Percentiles rank a stretch among this genome's conserved stretches.
Evolutionary conservation across 768 basidiomycete species (phyloP).

Genomic region (Mycena filopes): DNA sequence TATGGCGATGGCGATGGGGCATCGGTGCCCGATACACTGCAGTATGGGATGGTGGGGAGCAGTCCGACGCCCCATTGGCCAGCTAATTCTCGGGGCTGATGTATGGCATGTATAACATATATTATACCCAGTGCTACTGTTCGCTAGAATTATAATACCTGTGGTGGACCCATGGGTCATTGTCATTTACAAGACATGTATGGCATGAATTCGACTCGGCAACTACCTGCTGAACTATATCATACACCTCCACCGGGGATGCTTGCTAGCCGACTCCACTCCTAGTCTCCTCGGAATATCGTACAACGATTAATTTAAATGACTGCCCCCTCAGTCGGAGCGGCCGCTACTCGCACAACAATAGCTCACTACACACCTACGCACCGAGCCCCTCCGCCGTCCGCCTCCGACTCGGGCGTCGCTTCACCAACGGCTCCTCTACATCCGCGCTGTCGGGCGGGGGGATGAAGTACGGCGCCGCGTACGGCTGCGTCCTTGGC

Average conservation of each 20-base stretch:
- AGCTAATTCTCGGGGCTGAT: conserved; percentile 16
- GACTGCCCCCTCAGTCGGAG: too few relatives aligned
- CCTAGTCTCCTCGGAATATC: too few relatives aligned
- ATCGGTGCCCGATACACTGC: conserved; percentile 45
- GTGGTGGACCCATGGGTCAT: not conserved
- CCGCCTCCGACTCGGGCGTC: conserved; percentile 21
- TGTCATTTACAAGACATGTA: too few relatives aligned
- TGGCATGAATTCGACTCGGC: too few relatives aligned
- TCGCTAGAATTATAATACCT: not conserved
- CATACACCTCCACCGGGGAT: too few relatives aligned
- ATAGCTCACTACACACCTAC: not conserved
- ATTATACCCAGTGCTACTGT: not conserved
- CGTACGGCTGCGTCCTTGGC: conserved; percentile 33
- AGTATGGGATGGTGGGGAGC: conserved; percentile 27
- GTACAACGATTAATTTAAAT: too few relatives aligned
- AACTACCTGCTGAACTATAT: too few relatives aligned
- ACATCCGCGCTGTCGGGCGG: conserved; percentile 28
- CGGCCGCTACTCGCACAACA: not conserved
- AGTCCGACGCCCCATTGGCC: conserved; percentile 32
- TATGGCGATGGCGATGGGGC: conserved; percentile 73
- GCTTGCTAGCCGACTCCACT: too few relatives aligned
- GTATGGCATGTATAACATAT: not conserved
- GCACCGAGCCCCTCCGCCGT: conserved; percentile 15
- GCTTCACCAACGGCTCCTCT: conserved; percentile 19
- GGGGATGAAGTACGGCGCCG: conserved; percentile 31